Base-by-base conservation (phyloP, 306 rosid genomes). In the Canavalia gladiata region DNA sequence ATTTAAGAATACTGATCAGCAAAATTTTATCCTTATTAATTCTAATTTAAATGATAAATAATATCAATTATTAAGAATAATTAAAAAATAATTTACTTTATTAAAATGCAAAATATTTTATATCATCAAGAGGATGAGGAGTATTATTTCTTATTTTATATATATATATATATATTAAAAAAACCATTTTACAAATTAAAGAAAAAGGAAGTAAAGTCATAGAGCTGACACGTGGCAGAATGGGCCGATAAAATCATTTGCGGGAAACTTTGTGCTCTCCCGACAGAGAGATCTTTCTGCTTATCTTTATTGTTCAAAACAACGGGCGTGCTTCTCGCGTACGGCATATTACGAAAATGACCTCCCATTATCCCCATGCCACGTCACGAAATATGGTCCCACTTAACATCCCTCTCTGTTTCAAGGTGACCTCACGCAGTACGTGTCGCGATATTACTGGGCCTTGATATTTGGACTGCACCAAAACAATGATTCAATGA, bases 391-490 rank as follows among this genome's bases (percentile, higher is more conserved):
- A 30, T 3, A 25, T 76, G 71, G 71, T 0, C 45, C 81, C 81
- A 35, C 42, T 2, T 11, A 2, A 35, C 41, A 11, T 3, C 39
- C 43, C 9, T 37, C 1, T 28, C 49, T 50, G 3, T 12, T 35
- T 4, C 13, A 2, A 0, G 1, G 0, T 60, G 68, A 46, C 6
- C 1, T 58, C n/a, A 13, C 0, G 0, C 0, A 0, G 6, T 8
- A 75, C 80, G 86, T 85, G 88, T 76, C 83, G 0, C 0, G 0
- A 18, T 1, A 0, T 34, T 0, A 81, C 31, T 88, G n/a, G 94
- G 1, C 54, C 9, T 63, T 83, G 18, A n/a, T 6, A 0, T 51
- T 28, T 71, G 33, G 5, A 25, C 50, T 8, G 3, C 4, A 76
- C 35, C 6, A 2, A 2, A 33, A 1, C 12, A 33, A 52, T 79